Evolutionary conservation across 257 asterid genomes (phyloP).

Genomic region (Scutellaria baicalensis): DNA sequence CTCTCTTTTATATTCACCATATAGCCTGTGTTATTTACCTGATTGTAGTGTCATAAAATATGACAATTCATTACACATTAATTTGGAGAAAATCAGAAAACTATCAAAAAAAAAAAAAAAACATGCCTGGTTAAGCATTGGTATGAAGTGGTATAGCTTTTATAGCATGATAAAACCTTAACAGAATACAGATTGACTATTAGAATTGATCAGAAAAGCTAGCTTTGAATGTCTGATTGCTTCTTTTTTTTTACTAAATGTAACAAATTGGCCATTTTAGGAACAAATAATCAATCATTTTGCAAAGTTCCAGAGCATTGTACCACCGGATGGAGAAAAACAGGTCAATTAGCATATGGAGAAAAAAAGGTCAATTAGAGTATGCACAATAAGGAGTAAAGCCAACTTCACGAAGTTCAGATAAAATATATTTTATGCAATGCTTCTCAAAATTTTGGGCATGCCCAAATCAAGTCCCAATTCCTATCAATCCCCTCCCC

Average conservation of each 20-base stretch:
- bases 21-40: neutral
- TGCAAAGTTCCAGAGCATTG: neutral
- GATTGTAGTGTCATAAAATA: neutral
- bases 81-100: neutral
- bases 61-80: neutral
- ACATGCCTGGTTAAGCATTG: neutral
- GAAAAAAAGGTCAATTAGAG: neutral
- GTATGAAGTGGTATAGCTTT: neutral
- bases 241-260: neutral
- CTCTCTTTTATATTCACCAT: neutral
- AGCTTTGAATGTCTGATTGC: neutral
- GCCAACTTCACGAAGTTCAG: neutral
- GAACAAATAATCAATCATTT: neutral
- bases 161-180: neutral
- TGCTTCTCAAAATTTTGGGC: neutral
- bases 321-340: neutral
- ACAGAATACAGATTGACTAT: neutral
- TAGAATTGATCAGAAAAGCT: neutral
- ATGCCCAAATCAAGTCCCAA: neutral
- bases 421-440: neutral
- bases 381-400: neutral
- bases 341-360: neutral
- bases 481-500: neutral
- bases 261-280: neutral
- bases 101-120: too few relatives aligned